Conservation (phyloP, 2,329 filamentous ascomycete species). For the Septoria petroselini region DNA sequence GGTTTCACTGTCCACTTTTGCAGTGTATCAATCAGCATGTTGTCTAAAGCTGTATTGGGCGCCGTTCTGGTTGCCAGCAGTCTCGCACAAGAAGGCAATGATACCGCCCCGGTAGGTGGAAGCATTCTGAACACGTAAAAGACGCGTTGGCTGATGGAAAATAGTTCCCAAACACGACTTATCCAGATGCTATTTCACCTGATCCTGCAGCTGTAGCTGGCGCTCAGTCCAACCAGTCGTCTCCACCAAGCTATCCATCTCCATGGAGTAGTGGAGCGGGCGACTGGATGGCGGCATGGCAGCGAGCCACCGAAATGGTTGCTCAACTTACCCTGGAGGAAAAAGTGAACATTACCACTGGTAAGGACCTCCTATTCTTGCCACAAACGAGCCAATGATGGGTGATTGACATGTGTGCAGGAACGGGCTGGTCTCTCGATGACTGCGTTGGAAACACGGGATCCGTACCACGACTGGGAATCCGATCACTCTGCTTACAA, state of each 20-base stretch:
- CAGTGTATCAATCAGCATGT: constrained; percentile 8
- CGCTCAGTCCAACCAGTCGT: constrained; percentile 40
- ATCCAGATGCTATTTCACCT: constrained; percentile 19
- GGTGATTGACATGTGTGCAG: constrained; percentile 44
- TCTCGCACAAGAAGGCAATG: constrained; percentile 20
- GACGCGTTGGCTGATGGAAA: background rate
- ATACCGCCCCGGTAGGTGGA: constrained; percentile 17
- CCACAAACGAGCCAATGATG: background rate
- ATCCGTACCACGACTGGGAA: constrained; percentile 40
- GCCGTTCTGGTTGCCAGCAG: constrained; percentile 14
- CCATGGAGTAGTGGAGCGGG: constrained; percentile 78
- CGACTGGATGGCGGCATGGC: constrained; percentile 72
- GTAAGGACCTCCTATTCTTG: background rate
- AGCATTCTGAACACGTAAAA: background rate
- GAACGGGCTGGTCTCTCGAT: constrained; percentile 70
- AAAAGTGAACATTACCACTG: constrained; percentile 68
- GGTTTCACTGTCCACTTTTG: background rate
- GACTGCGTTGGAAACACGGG: constrained; percentile 73
- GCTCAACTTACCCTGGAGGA: constrained; percentile 76
- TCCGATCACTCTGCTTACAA: constrained; percentile 67
- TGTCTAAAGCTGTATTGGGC: constrained; percentile 13
- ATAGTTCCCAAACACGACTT: constrained; percentile 20
- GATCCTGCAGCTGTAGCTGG: constrained; percentile 30
- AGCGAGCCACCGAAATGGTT: constrained; percentile 72
- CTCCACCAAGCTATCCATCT: constrained; percentile 73